Percentiles rank a stretch among this genome's conserved stretches.
Conservation (phyloP, 2,329 filamentous ascomycete species). For the Boeremia lycopersici region DNA sequence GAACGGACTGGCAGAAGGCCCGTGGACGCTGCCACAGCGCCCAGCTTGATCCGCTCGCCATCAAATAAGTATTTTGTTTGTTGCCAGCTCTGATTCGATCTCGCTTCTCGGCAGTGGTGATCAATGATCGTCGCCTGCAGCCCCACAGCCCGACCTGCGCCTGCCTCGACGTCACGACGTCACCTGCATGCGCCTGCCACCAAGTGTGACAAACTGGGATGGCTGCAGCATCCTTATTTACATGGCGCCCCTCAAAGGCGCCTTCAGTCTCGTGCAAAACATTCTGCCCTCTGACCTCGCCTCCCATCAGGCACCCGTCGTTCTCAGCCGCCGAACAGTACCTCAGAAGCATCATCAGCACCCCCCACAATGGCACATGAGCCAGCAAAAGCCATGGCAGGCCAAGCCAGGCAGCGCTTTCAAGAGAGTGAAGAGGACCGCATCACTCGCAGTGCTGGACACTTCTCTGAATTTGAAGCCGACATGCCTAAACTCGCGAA, state of each 20-base stretch:
- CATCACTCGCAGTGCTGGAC: slow-evolving; percentile 34
- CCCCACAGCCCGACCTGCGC: slow-evolving; percentile 12
- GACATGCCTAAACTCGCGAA: slow-evolving; percentile 43
- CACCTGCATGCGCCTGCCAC: slow-evolving; percentile 17
- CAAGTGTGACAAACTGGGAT: slow-evolving; percentile 19
- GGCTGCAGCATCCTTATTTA: slow-evolving; percentile 25
- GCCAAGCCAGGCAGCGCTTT: slow-evolving; percentile 35
- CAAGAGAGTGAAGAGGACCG: slow-evolving; percentile 43
- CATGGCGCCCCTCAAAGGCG: slow-evolving; percentile 23
- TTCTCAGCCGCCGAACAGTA: slow-evolving; percentile 14
- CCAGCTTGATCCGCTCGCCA: no score
- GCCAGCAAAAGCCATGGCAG: slow-evolving; percentile 25
- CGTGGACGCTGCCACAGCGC: no score
- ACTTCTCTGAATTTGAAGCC: slow-evolving; percentile 45
- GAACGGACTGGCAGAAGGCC: no score
- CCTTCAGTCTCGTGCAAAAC: slow-evolving; percentile 41
- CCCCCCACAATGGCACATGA: slow-evolving; percentile 25
- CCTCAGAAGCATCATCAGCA: slow-evolving; percentile 14
- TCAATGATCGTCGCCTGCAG: slow-evolving; percentile 16
- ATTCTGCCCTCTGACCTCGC: slow-evolving; percentile 40
- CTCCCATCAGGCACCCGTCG: slow-evolving; percentile 29
- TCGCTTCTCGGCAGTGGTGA: slow-evolving; percentile 17
- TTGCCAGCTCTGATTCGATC: slow-evolving; percentile 2
- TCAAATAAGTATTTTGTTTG: no score
- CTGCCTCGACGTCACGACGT: slow-evolving; percentile 21